Evolutionary conservation across 768 basidiomycete species (phyloP).

Genomic region (Dentipellis sp.): DNA sequence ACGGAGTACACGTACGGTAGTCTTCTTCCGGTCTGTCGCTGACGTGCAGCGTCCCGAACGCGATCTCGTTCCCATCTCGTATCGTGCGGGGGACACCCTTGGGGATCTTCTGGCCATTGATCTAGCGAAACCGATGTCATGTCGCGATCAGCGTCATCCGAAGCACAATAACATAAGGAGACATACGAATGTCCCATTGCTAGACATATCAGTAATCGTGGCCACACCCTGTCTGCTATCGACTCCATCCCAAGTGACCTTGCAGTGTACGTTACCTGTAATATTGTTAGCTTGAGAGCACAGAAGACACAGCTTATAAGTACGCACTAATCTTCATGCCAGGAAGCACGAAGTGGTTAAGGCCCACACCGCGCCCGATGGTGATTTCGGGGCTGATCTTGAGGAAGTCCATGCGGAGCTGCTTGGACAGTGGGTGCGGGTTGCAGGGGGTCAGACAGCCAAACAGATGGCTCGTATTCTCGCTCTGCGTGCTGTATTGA

Average conservation of each 20-base stretch:
- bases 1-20: conserved; percentile 46
- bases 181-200: conserved; percentile 68
- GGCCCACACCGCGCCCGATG: conserved; percentile 5
- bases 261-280: conserved; percentile 46
- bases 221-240: conserved; percentile 33
- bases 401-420: conserved; percentile 8
- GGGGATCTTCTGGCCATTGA: conserved; percentile 59
- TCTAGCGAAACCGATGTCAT: conserved; percentile 27
- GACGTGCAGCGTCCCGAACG: conserved; percentile 57
- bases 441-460: conserved; percentile 8
- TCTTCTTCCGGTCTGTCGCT: conserved; percentile 50
- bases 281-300: conserved; percentile 15
- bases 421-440: neutral
- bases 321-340: conserved; percentile 68
- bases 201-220: conserved; percentile 46
- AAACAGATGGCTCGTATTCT: conserved; percentile 2
- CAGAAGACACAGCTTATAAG: neutral
- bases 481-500: neutral
- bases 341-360: conserved; percentile 47
- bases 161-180: neutral
- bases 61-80: conserved; percentile 77
- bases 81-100: conserved; percentile 47
- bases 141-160: neutral
- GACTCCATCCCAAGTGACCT: conserved; percentile 49
- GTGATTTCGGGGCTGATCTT: conserved; percentile 1